Evolutionary conservation across 495 filamentous ascomycete genomes (phyloP).

Genomic region (Penicilliopsis zonata): DNA sequence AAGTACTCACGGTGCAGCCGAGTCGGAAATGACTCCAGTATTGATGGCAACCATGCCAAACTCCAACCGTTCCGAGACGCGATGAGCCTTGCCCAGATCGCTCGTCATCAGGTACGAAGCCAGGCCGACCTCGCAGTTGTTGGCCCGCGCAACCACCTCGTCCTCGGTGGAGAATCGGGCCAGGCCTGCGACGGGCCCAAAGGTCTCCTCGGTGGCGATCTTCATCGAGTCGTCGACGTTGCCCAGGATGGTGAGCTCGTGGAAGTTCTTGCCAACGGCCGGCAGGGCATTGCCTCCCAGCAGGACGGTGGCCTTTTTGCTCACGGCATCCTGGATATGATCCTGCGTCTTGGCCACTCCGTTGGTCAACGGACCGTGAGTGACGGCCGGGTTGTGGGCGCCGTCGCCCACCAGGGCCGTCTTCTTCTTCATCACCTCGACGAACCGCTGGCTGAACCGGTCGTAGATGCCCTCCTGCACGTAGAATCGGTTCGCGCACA

Average conservation of each 20-base stretch:
- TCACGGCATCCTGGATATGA: background rate
- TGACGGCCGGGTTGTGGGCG: no score
- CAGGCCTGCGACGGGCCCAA: constrained; percentile 45
- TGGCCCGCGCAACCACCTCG: constrained; percentile 45
- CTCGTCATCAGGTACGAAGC: constrained; percentile 46
- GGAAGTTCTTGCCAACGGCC: constrained; percentile 30
- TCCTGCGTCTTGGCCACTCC: background rate
- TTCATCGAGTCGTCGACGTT: constrained; percentile 41
- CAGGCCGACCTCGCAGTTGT: constrained; percentile 42
- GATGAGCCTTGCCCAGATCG: constrained; percentile 35
- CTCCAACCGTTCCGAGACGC: constrained; percentile 38
- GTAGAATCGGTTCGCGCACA: constrained; percentile 34
- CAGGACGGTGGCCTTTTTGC: constrained; percentile 3
- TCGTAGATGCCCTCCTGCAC: constrained; percentile 17
- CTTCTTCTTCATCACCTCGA: background rate
- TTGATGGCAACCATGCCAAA: constrained; percentile 51
- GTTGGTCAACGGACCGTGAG: background rate
- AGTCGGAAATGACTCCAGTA: no score
- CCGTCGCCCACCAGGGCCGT: background rate
- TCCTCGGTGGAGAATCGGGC: constrained; percentile 44
- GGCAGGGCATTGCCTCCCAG: constrained; percentile 26
- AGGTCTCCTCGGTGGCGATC: constrained; percentile 36
- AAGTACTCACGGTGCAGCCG: no score
- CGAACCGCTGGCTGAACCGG: constrained; percentile 14
- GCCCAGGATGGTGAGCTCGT: constrained; percentile 45